Evolutionary conservation across 2,329 filamentous ascomycete species (phyloP), one percentile per base, ranked within the genome.

Genomic region (Elsinoe batatas): DNA sequence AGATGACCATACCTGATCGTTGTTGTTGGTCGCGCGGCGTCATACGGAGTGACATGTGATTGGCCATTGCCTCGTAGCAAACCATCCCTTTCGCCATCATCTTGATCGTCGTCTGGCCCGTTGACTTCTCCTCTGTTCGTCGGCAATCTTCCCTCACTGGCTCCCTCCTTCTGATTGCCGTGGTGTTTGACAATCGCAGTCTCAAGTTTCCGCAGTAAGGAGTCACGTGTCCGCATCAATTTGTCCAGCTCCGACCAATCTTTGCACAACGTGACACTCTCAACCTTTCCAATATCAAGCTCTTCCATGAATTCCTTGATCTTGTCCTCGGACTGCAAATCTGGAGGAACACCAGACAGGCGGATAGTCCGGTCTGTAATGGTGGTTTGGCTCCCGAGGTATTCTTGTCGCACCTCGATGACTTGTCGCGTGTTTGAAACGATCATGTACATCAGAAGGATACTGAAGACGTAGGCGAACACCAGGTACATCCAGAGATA

Each of bases 391-490:
- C 85, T 89, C 11, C 93, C 93, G 8, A 98, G 78, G 66, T 96
- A 98, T 57, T 90, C 83, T 69, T 98, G 93, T 20, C 93, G 79
- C 30, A 91, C 80, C 56, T 84, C 81, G 61, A 97, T 94, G 53
- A 98, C 85, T 58, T 83, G 85, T 62, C 85, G 82, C 0, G 93
- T 97, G 71, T 95, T 85, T 40, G 79, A 79, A 57, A 91, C 82
- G 64, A 97, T 83, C 62, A 91, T 80, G 67, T 91, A 95, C 11
- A 96, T 74, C 0, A 88, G 87, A 40, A 97, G 72, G 1, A 76
- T 81, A 5, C 86, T 91, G 69, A 97, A 98, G 51, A 97, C 78
- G 73, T 96, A 98, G 1, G 90, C 88, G 64, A 98, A 98, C n/a
- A 87, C 76, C 12, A 95, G 80, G 65, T 97, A 96, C 64, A 91